phyloP scores from a whole-genome alignment of 768 basidiomycete species.

The Trametes gibbosa region DNA sequence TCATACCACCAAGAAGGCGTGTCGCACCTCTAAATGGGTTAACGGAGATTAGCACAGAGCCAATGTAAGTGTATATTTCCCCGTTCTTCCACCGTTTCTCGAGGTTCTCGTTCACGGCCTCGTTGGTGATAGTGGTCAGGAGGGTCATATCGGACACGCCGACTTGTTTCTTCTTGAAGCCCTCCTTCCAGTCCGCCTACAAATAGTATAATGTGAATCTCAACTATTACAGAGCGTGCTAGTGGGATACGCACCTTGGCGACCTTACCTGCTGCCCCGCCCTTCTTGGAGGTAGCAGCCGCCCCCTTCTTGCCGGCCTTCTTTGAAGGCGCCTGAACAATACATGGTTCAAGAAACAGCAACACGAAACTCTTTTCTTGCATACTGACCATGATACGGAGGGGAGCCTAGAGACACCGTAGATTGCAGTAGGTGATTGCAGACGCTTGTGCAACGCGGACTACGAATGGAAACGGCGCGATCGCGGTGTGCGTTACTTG shows the following conservation, averaged over 20 bases:
- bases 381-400: conserved; percentile 20
- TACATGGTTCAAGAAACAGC: conserved; percentile 16
- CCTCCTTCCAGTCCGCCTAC: conserved; percentile 99
- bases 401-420: not conserved
- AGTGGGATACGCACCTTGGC: conserved; percentile 56
- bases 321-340: conserved; percentile 74
- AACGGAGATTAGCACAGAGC: conserved; percentile 97
- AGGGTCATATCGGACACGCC: conserved; percentile 99
- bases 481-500: conserved; percentile 1
- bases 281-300: conserved; percentile 60
- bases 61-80: conserved; percentile 99
- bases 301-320: conserved; percentile 83
- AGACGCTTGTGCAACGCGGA: conserved; percentile 18
- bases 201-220: not conserved
- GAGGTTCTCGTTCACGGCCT: conserved; percentile 95
- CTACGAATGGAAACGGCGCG: conserved; percentile 5
- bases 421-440: conserved; percentile 6
- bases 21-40: conserved; percentile 89
- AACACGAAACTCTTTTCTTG: conserved; percentile 5
- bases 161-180: conserved; percentile 99
- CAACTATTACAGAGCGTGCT: not conserved
- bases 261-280: conserved; percentile 51
- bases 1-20: not conserved
- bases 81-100: conserved; percentile 93
- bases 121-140: conserved; percentile 94